A percentile compares a stretch with the other conserved stretches of the same genome.
Conservation (phyloP, 371 early-diverging fungal species). For the Smittium mucronatum region DNA sequence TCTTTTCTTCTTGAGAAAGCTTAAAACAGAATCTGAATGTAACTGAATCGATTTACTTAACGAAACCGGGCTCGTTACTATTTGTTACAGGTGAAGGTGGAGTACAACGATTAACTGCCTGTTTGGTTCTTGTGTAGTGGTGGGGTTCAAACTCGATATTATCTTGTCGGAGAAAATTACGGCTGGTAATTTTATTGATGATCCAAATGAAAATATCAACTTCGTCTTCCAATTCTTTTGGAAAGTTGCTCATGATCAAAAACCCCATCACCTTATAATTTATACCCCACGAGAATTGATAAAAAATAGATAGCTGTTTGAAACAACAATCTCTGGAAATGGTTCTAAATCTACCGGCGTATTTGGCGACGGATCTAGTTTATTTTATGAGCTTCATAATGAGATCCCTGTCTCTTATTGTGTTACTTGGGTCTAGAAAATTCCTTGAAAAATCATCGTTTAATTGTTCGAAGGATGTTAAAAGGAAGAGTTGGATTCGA, state of each 20-base stretch:
- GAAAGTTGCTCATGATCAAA: not conserved
- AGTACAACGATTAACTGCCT: too few species aligned
- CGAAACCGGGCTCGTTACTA: not conserved
- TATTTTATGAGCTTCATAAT: not conserved
- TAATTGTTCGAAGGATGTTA: not conserved
- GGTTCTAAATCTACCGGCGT: conserved; percentile 1
- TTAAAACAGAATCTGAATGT: not conserved
- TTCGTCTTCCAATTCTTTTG: not conserved
- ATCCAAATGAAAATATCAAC: not conserved
- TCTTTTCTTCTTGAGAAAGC: not conserved
- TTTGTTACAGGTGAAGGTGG: too few species aligned
- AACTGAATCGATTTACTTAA: not conserved
- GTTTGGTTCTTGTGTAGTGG: not conserved
- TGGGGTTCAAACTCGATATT: not conserved
- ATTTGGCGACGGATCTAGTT: not conserved
- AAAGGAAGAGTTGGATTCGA: not conserved
- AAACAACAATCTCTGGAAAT: not conserved
- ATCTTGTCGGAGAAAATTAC: not conserved
- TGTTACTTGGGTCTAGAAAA: conserved; percentile 5
- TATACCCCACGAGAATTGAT: conserved; percentile 3
- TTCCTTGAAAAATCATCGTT: not conserved
- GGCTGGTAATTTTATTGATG: not conserved
- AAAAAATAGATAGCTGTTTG: not conserved
- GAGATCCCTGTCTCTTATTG: not conserved
- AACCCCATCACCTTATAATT: not conserved